Conservation (phyloP, 768 basidiomycete genomes). For the Xerocomellus amylosporus region DNA sequence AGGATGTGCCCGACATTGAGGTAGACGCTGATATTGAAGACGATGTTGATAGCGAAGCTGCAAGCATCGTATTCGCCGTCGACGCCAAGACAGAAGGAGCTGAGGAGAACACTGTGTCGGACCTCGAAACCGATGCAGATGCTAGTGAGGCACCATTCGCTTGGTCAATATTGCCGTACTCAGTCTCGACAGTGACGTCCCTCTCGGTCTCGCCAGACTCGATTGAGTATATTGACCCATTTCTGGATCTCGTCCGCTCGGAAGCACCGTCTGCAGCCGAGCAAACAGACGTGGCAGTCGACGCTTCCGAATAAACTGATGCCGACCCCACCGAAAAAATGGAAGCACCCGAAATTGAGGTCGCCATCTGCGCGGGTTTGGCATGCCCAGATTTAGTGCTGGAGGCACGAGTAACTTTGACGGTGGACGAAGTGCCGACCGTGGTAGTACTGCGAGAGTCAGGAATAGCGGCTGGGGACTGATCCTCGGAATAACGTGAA, state of each 20-base stretch:
- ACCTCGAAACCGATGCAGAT: slow-evolving; percentile 3
- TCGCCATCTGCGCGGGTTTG: slow-evolving; percentile 19
- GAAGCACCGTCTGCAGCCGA: slow-evolving; percentile 13
- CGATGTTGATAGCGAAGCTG: slow-evolving; percentile 12
- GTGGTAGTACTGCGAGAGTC: slow-evolving; percentile 6
- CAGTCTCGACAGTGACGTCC: slow-evolving; percentile 10
- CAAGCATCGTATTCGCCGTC: slow-evolving; percentile 1
- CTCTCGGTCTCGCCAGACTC: slow-evolving; percentile 18
- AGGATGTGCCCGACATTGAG: slow-evolving; percentile 12
- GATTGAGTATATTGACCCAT: slow-evolving; percentile 14
- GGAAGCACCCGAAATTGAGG: slow-evolving; percentile 30
- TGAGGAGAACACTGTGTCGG: background rate
- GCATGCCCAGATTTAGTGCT: slow-evolving; percentile 11
- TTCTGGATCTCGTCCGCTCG: slow-evolving; percentile 3
- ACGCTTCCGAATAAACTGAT: slow-evolving; percentile 28
- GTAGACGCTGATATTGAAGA: slow-evolving; percentile 17
- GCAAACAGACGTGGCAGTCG: slow-evolving; percentile 24
- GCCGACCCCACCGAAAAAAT: slow-evolving; percentile 26
- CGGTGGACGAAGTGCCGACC: background rate
- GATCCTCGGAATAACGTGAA: slow-evolving; percentile 18
- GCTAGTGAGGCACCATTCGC: background rate
- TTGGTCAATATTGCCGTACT: slow-evolving; percentile 9
- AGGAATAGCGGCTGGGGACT: background rate
- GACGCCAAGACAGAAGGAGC: background rate
- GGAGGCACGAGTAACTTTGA: background rate